Evolutionary conservation across 306 rosid genomes (phyloP).

Genomic region (Cucumis melo): DNA sequence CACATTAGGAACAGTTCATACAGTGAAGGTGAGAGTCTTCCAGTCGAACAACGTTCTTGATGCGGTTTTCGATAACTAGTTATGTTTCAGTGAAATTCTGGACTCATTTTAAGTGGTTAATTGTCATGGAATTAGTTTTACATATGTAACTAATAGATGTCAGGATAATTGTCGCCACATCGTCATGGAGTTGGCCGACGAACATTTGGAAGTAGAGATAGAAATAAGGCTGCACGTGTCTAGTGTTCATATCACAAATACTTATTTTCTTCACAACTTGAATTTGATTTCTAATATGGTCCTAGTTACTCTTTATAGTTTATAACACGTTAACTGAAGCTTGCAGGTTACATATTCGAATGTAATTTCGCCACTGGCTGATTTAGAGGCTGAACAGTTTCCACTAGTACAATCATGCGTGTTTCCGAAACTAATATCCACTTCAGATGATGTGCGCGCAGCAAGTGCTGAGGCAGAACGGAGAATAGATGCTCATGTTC

Average conservation of each 20-base stretch:
- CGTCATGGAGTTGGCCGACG: not conserved
- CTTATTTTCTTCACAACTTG: not conserved
- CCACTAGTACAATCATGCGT: slow-evolving; percentile 72
- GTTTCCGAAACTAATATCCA: slow-evolving; percentile 66
- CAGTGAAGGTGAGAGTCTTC: not conserved
- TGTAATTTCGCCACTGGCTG: slow-evolving; percentile 65
- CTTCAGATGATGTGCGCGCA: slow-evolving; percentile 54
- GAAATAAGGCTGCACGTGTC: not conserved
- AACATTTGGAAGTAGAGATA: not conserved
- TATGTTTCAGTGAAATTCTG: not conserved
- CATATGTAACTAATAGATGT: not conserved
- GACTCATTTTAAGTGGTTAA: not conserved
- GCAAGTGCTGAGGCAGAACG: slow-evolving; percentile 90
- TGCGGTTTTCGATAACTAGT: not conserved
- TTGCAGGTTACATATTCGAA: slow-evolving; percentile 65
- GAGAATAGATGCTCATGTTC: slow-evolving; percentile 68
- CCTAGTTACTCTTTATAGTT: slow-evolving; percentile 9
- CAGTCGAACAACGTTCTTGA: not conserved
- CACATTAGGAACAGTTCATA: not conserved
- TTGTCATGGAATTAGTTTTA: not conserved
- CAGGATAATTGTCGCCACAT: not conserved
- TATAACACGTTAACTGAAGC: slow-evolving; percentile 8
- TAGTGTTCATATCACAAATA: not conserved
- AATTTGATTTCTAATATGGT: not conserved
- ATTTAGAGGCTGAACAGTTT: slow-evolving; percentile 65